Evolutionary conservation across 768 basidiomycete species (phyloP).

Genomic region (Termitomyces sp.): DNA sequence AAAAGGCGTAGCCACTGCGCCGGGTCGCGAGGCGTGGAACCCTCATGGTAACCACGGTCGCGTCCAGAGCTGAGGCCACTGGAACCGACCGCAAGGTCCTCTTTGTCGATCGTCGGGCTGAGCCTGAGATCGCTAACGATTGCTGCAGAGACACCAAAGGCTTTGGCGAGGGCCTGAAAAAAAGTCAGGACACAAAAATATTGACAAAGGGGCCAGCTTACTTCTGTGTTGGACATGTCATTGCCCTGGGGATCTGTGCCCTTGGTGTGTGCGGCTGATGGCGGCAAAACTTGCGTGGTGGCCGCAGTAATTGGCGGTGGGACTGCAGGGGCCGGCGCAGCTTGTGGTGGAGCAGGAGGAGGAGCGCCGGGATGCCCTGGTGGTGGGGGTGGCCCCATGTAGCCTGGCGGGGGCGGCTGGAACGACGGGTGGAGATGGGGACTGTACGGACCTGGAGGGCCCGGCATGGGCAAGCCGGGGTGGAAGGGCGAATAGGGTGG

Average conservation of each 20-base stretch:
- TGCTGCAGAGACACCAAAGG: slow-evolving; percentile 71
- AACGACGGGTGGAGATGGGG: slow-evolving; percentile 62
- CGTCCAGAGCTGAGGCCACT: slow-evolving; percentile 67
- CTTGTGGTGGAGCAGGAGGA: slow-evolving; percentile 30
- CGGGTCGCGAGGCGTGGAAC: slow-evolving; percentile 56
- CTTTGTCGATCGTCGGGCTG: slow-evolving; percentile 48
- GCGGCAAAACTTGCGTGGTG: slow-evolving; percentile 16
- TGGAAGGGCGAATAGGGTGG: slow-evolving; percentile 35
- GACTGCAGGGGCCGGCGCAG: slow-evolving; percentile 19
- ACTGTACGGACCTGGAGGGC: slow-evolving; percentile 41
- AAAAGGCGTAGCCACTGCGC: slow-evolving; percentile 57
- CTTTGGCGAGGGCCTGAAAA: slow-evolving; percentile 62
- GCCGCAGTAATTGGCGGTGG: slow-evolving; percentile 17
- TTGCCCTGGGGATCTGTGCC: slow-evolving; percentile 79
- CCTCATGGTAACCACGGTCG: slow-evolving; percentile 53
- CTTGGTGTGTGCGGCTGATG: slow-evolving; percentile 42
- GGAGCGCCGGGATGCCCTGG: slow-evolving; percentile 14
- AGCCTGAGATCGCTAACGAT: slow-evolving; percentile 67
- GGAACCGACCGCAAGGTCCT: slow-evolving; percentile 77
- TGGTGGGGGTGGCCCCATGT: slow-evolving; percentile 25
- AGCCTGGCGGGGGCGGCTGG: slow-evolving; percentile 38
- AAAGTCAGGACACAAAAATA: not conserved
- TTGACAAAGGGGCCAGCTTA: no score
- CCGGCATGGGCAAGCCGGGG: slow-evolving; percentile 30
- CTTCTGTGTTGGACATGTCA: slow-evolving; percentile 72